Percentiles rank a stretch among this genome's conserved stretches.
These are phyloP conservation scores for Phytophthora tubulina DNA, from an alignment of 352 stramenopile species.

Conservation along the genomic window DNA sequence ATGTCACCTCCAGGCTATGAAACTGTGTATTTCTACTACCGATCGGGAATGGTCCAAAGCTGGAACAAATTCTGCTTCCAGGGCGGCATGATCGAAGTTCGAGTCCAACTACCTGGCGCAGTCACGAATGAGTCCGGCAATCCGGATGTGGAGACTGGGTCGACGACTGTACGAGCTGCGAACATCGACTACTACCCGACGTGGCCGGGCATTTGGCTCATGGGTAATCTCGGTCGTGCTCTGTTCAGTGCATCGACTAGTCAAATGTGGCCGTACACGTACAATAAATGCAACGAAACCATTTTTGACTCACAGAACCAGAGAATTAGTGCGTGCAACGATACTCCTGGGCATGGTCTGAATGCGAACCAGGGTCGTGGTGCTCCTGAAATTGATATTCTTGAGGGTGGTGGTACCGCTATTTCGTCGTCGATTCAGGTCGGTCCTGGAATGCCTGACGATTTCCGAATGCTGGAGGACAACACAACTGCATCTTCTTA, in stretches of 20 bases:
- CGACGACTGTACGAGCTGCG: conserved; percentile 18
- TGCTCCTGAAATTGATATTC: conserved; percentile 95
- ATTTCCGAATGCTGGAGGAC: conserved; percentile 53
- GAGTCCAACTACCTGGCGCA: conserved; percentile 86
- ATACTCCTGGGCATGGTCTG: conserved; percentile 91
- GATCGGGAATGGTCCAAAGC: conserved; percentile 84
- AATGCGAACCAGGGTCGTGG: conserved; percentile 90
- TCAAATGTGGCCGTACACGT: conserved; percentile 96
- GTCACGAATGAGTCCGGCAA: conserved; percentile 50
- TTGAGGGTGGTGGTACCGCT: conserved; percentile 85
- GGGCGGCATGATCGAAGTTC: conserved; percentile 91
- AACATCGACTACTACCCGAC: conserved; percentile 60
- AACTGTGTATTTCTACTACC: conserved; percentile 50
- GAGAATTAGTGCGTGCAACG: conserved; percentile 89
- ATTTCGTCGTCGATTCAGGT: conserved; percentile 94
- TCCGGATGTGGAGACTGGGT: conserved; percentile 50
- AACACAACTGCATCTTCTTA: conserved; percentile 26
- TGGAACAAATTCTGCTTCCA: conserved; percentile 96
- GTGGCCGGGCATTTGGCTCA: conserved; percentile 96
- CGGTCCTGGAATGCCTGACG: conserved; percentile 62
- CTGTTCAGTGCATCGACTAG: conserved; percentile 94
- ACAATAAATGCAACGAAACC: conserved; percentile 89
- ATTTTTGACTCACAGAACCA: conserved; percentile 64
- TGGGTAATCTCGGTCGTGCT: conserved; percentile 95
- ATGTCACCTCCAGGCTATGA: conserved; percentile 57